Base-by-base conservation (phyloP, 495 filamentous ascomycete species). In the Mytilinidion resinicola region DNA sequence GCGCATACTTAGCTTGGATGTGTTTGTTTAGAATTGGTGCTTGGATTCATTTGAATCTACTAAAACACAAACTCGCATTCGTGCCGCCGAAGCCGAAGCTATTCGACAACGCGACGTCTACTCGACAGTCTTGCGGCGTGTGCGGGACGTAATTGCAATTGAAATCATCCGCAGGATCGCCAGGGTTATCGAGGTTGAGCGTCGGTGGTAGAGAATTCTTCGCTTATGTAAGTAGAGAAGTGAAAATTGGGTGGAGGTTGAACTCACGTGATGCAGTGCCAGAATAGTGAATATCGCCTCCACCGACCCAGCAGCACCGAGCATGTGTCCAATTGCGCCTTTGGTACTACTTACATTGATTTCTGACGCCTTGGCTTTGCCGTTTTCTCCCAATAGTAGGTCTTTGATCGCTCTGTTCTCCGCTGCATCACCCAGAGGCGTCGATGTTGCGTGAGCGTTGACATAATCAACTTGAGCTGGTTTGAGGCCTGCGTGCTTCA, bases 71-170 rank as follows among this genome's bases (percentile, higher is more conserved):
- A 60, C 82, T 89, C 44, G 91, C 91, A 75, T 97, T 97, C 9
- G 93, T 98, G 33, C 93, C 93, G 9, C 93, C 93, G 76, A 98
- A 98, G 1, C 93, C 93, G 78, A 98, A 98, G 67, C 92, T 97
- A 67, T 98, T 98, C 17, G 89, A 90, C 64, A 98, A 60, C 35
- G 86, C 86, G 25, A 91, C 87, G 56, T 86, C 78, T 20, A 96
- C 83, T 9, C 75, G 57, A 62, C 83, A 83, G 30, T 85, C 69
- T 67, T 96, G 91, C 1, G 88, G 77, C 34, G 76, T 59, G 1
- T 83, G 76, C 0, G 90, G 84, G 2, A 95, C 84, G 73, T 95
- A 92, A 71, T 98, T 96, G 76, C 90, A 96, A 53, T 85, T 77
- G 51, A 91, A 89, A 9, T 83, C 88, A 52, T 83, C 61, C 11